Evolutionary conservation across 371 early-diverging fungal genomes (phyloP), one percentile per base, ranked within the genome.

Genomic region (Syncephalis plumigaleata): DNA sequence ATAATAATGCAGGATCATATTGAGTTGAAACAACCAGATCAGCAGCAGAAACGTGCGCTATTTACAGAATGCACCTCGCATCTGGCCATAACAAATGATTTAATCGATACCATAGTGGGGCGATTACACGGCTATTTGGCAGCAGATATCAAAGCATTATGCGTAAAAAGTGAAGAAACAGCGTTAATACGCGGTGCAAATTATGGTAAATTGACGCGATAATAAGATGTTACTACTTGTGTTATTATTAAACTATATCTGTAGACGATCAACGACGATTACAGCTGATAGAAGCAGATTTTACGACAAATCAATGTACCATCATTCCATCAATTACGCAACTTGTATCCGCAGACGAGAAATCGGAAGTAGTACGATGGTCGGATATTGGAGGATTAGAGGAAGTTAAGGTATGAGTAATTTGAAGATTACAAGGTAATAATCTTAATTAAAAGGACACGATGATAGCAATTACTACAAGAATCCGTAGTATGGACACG

Each of bases 401-500:
- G 17, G 56, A 60, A 3, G 91, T 91, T 27, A 98, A 97, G 51
- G 71, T 66, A 60, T 58, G 58, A 38, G 40, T 50, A 18, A 16
- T 20, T 17, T n/a, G 15, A 17, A 24, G 18, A 40, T 11, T 16
- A 44, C 0, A n/a, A 16, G 8, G n/a, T 36, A 5, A 15, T 17
- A 13, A 36, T 39, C n/a, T 22, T 22, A 11, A 15, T 18, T 11
- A 17, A 25, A 7, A 17, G 25, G 3, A n/a, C 16, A 25, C 8
- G n/a, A 17, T 18, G 25, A n/a, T 18, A 31, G 9, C 18, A 40
- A 75, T n/a, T 77, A n/a, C 64, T 98, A 2, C 70, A 82, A 52
- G 97, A 97, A 60, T 72, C 87, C 0, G 86, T 94, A 0, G 85
- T 91, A 16, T 92, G 98, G 84, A 80, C 93, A 0, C 66, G 93